Base-by-base conservation (phyloP, 148 eudicot genomes). In the Rhododendron ovatum region DNA sequence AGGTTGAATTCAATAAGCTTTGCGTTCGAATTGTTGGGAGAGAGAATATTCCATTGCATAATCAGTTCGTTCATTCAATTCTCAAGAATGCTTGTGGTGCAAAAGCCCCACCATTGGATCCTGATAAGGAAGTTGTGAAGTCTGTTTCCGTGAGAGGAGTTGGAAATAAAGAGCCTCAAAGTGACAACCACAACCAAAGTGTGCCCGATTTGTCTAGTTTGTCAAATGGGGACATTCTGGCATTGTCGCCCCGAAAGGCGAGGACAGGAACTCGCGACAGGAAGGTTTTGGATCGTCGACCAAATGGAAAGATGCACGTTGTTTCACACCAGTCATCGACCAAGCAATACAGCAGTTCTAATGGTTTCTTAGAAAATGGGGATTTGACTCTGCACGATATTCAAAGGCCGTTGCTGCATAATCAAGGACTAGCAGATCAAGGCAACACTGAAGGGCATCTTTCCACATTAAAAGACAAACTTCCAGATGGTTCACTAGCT, bases 31-130 rank as follows among this genome's bases (percentile, higher is more conserved):
- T 91, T 71, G 48, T 94, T 81, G 96, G 96, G 51, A 89, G 93
- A 87, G 94, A 92, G 79, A 94, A 92, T 86, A 84, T 94, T 35
- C 90, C 90, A 22, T 90, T 94, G 77, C 96, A 94, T 85, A 94
- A 94, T 93, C 93, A 90, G 80, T 82, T 94, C 14, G 82, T 94
- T 84, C 90, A 87, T 71, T 89, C 94, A 7, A 89, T 94, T 78
- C 85, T 94, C 73, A 92, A 85, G 84, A 94, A 94, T 91, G 95
- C 94, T 78, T 90, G 90, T 88, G 87, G 20, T 75, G 93, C 92
- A 26, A 91, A 89, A 85, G 80, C 73, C 17, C 90, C 95, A 14
- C 95, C 93, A 7, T 89, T 76, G 24, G 61, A 43, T 85, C 85
- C 81, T 41, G 88, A 85, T n/a, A 85, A 85, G 83, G 91, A 91